Conservation (phyloP, 2,329 filamentous ascomycete genomes). For the Aspergillus fischeri region DNA sequence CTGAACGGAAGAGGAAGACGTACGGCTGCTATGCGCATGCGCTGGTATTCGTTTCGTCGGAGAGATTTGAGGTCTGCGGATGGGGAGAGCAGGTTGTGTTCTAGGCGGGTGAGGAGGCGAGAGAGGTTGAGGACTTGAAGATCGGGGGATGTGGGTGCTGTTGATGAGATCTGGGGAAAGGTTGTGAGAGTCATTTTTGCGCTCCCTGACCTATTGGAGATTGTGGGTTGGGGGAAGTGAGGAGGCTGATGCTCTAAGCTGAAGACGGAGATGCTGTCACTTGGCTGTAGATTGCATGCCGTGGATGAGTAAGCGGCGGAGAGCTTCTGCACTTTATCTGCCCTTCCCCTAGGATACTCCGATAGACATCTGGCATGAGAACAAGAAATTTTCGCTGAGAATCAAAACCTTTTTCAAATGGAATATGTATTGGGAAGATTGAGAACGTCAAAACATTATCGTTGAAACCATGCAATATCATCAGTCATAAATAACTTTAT, state of each 20-base stretch:
- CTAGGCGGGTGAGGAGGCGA: slow-evolving; percentile 41
- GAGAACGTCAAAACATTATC: not conserved
- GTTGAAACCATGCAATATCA: not conserved
- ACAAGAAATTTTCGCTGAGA: not conserved
- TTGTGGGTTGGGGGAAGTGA: not conserved
- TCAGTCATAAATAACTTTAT: not conserved
- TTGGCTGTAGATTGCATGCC: not conserved
- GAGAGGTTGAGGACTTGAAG: slow-evolving; percentile 37
- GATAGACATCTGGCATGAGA: not conserved
- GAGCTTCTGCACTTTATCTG: not conserved
- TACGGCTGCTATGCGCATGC: slow-evolving; percentile 40
- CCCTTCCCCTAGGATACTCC: not conserved
- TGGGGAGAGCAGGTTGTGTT: slow-evolving; percentile 40
- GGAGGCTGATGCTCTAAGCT: not conserved
- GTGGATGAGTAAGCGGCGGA: not conserved
- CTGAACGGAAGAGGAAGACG: slow-evolving; percentile 5
- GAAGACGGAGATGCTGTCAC: not conserved
- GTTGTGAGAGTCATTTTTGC: slow-evolving; percentile 20
- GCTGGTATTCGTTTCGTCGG: slow-evolving; percentile 39
- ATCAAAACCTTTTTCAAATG: not conserved
- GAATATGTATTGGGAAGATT: not conserved
- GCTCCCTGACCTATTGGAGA: not conserved
- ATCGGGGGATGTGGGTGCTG: slow-evolving; percentile 20
- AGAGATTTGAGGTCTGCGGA: slow-evolving; percentile 34
- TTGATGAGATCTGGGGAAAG: slow-evolving; percentile 3